Base-by-base conservation (phyloP, 1,284 basidiomycete genomes). In the Naganishia albida region DNA sequence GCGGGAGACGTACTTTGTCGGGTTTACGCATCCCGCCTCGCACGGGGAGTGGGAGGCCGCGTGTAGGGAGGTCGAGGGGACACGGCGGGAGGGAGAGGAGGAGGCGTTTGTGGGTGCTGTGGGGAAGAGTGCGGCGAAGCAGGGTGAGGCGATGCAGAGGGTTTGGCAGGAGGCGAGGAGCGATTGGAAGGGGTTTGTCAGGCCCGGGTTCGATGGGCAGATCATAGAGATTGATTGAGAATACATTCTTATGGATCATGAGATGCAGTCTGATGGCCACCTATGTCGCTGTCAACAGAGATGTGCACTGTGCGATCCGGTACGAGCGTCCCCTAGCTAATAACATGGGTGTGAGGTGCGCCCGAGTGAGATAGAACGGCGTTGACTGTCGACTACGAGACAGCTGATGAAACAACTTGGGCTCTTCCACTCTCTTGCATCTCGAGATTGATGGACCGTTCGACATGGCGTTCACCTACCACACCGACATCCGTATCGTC, bases 11-110 rank as follows among this genome's bases (percentile, higher is more conserved):
- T 77, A 75, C 59, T 62, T 78, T 25, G 67, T 78, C 15, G 79
- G 78, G 20, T 75, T 76, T 55, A 73, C 77, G 0, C 79, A 80
- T 65, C 78, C 78, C 3, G 72, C 73, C 13, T 72, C 76, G 15
- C 78, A 80, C 67, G 75, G 69, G 51, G 74, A 76, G 70, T 80
- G 78, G 78, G 71, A 74, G 50, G 75, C 63, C 12, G 67, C 68
- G 40, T 50, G 68, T 23, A 23, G 38, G 20, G 49, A 68, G 34
- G 63, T 68, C 1, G 46, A 69, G 34, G 25, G 38, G 15, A 64
- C 23, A n/a, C n/a, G 62, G 8, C 8, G 16, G 30, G 28, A 28
- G 13, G 54, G 25, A 18, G 60, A 48, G 20, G 53, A 63, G 30
- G 38, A 63, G 3, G 51, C 39, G 55, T 63, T 65, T 38, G 6